Evolutionary conservation across 306 rosid genomes (phyloP), one percentile per base, ranked within the genome.

Genomic region (Quercus robur): DNA sequence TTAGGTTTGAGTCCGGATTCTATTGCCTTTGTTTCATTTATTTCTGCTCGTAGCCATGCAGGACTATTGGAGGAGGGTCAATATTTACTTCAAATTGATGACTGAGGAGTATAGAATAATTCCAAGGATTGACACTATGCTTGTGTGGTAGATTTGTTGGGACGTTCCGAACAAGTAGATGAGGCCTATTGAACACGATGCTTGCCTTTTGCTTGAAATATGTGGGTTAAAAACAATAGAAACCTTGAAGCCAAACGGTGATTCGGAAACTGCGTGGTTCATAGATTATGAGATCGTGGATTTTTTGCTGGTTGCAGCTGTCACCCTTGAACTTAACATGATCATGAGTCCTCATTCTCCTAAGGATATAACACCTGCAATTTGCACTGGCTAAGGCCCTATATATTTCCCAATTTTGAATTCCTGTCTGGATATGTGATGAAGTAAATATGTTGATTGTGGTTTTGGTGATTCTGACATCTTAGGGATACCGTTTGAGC

Each of bases 131-230:
- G 4, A 28, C 31, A 3, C 31, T 28, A 28, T 28, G 31, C 31
- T 28, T 28, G 31, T 0, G 4, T 28, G 30, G 30, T 28, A 28
- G 30, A 28, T 28, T 28, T 28, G 30, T 28, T 28, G 30, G 30
- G 30, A 28, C 3, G 30, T 28, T 28, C 30, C 0, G 30, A 4
- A 28, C 30, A 28, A 28, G 30, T 28, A 2, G 30, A 28, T 28
- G 30, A 28, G 30, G 3, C 19, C 87, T 94, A 9, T 90, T 94
- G 97, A 92, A 92, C 26, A 89, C 93, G 8, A 76, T 92, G 86
- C 89, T 92, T 78, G 85, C 90, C 33, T 30, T 30, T 26, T 33
- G 20, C 35, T 49, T 23, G 73, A 12, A n/a, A 7, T 6, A 41
- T 41, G 46, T 41, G 46, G 46, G 46, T 41, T 41, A 2, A 56